Conservation (phyloP, 2,329 filamentous ascomycete species). For the Blastomyces parvus region DNA sequence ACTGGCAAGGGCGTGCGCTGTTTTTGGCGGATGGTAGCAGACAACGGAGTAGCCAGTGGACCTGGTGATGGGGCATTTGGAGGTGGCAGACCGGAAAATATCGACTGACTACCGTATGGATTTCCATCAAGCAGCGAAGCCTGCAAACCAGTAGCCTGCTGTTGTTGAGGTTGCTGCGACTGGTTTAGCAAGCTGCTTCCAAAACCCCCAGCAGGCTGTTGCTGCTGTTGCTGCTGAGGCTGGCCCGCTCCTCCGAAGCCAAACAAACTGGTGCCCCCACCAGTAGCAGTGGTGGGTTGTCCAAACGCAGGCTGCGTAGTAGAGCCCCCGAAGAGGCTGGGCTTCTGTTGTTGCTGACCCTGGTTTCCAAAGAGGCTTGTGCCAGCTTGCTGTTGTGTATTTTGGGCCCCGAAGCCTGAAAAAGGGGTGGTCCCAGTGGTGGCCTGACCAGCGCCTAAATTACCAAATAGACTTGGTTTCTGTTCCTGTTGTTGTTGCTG, state of each 20-base stretch:
- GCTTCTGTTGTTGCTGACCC: constrained; percentile 46
- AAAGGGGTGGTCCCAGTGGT: constrained; percentile 11
- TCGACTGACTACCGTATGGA: constrained; percentile 78
- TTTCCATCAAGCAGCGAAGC: constrained; percentile 74
- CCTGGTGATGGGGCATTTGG: constrained; percentile 63
- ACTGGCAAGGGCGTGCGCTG: constrained; percentile 72
- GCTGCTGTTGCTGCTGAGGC: constrained; percentile 26
- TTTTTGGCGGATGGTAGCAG: constrained; percentile 63
- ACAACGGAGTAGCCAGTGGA: constrained; percentile 82
- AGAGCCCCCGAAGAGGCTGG: constrained; percentile 44
- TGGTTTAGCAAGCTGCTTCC: constrained; percentile 39
- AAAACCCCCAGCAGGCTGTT: constrained; percentile 37
- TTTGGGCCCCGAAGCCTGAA: constrained; percentile 25
- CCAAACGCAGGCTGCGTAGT: constrained; percentile 23
- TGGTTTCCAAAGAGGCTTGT: constrained; percentile 36
- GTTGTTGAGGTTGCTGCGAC: constrained; percentile 20
- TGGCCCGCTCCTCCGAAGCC: constrained; percentile 12
- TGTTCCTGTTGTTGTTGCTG: constrained; percentile 24
- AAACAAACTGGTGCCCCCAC: constrained; percentile 16
- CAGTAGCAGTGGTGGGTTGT: constrained; percentile 21
- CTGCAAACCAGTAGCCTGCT: constrained; percentile 48
- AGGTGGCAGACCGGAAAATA: constrained; percentile 65
- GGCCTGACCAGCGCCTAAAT: constrained; percentile 12
- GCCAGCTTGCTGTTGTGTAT: constrained; percentile 26
- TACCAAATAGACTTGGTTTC: constrained; percentile 14